phyloP scores from a whole-genome alignment of 2,329 filamentous ascomycete genomes.

The Stachybotrys echinatus region DNA sequence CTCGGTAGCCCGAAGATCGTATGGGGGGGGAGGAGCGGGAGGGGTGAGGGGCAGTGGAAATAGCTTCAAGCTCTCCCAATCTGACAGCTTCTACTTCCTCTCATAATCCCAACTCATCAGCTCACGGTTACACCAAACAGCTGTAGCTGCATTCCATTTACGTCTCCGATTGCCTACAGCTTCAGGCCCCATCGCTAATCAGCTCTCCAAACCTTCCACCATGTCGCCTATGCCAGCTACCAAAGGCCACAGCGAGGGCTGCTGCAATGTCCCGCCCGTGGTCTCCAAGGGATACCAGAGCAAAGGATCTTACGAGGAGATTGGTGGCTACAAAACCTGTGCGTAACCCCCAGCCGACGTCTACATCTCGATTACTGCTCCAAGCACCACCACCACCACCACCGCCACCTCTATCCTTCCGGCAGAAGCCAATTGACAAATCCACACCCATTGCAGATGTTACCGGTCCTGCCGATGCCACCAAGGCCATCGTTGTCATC shows the following conservation, averaged over 20 bases:
- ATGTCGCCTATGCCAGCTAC: slow-evolving; percentile 48
- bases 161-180: no score
- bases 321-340: slow-evolving; percentile 51
- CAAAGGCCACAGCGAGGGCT: slow-evolving; percentile 49
- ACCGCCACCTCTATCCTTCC: no score
- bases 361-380: no score
- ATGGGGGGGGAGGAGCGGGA: no score
- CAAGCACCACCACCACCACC: no score
- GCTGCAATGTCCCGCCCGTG: slow-evolving; percentile 55
- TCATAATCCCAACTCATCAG: no score
- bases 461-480: slow-evolving; percentile 39
- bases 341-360: slow-evolving; percentile 7
- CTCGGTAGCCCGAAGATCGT: not conserved
- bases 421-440: no score
- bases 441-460: slow-evolving; percentile 28
- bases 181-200: no score
- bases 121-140: no score
- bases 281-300: slow-evolving; percentile 47
- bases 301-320: slow-evolving; percentile 51
- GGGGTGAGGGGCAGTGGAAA: not conserved
- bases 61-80: not conserved
- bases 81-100: no score
- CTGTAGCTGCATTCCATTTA: no score
- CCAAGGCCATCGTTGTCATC: slow-evolving; percentile 56
- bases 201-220: slow-evolving; percentile 5